Conservation (phyloP, 2,329 filamentous ascomycete genomes). For the Cyphellophora attinorum region DNA sequence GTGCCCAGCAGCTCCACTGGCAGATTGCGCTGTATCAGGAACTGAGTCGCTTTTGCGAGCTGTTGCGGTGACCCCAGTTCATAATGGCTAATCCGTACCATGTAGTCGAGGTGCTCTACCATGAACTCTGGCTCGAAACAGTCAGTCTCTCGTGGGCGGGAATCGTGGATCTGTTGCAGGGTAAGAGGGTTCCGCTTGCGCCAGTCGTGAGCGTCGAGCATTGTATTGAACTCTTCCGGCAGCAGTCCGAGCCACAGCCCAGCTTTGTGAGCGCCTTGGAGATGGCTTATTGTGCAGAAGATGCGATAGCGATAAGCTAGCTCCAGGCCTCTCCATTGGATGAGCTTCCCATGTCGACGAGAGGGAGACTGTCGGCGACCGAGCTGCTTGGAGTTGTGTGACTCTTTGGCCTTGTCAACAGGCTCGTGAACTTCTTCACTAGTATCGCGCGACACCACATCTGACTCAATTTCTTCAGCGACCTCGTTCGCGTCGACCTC, state of each 20-base stretch:
- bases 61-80: not conserved
- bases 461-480: not conserved
- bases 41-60: not conserved
- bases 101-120: not conserved
- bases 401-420: not conserved
- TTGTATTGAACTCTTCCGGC: not conserved
- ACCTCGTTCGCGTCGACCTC: not conserved
- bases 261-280: not conserved
- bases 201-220: not conserved
- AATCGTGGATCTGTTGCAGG: not conserved
- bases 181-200: not conserved
- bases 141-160: not conserved
- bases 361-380: not conserved
- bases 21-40: not conserved
- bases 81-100: not conserved
- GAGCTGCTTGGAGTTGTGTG: not conserved
- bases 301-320: not conserved
- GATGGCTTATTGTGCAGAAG: not conserved
- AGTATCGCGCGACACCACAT: not conserved
- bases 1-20: not conserved
- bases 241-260: not conserved
- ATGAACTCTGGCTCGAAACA: not conserved
- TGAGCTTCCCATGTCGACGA: not conserved
- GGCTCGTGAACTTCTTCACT: slow-evolving; percentile 1
- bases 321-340: not conserved